phyloP scores from a whole-genome alignment of 176 grass and related monocot genomes.

The Dendrocalamus sinicus region DNA sequence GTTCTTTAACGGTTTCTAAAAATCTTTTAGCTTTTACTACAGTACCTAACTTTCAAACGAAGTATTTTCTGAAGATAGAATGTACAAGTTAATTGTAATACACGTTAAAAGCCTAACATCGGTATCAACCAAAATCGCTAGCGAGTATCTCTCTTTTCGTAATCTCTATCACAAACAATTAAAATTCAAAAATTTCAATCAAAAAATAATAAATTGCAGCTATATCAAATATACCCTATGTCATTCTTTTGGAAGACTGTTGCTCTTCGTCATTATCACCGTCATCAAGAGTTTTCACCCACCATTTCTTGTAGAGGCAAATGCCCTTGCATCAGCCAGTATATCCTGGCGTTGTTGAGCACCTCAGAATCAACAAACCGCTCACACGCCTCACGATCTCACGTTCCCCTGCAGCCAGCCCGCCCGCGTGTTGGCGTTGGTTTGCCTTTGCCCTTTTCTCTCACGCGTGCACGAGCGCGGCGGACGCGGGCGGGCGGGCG shows the following conservation, averaged over 20 bases:
- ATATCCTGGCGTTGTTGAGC: background rate
- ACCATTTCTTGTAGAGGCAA: background rate
- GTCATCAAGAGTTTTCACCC: background rate
- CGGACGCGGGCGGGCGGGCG: background rate
- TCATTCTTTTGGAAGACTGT: constrained; percentile 34
- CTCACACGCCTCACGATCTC: background rate
- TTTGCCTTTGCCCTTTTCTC: background rate
- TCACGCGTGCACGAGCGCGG: background rate
- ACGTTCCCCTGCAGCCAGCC: background rate
- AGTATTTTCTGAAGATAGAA: no score
- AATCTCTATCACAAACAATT: fast-evolving
- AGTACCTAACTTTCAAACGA: no score
- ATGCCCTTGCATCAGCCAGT: background rate
- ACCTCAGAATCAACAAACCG: background rate
- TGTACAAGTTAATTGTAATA: no score
- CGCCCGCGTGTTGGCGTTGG: background rate
- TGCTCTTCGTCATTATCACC: constrained; percentile 6
- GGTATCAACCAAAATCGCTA: no score
- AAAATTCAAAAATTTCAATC: no score
- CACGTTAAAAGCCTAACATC: no score
- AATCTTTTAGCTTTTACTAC: no score
- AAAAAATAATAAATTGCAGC: no score
- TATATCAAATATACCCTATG: no score
- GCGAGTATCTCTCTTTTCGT: no score
- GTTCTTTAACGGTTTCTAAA: no score